phyloP scores from a whole-genome alignment of 2,329 filamentous ascomycete genomes.

The Cadophora sp. region DNA sequence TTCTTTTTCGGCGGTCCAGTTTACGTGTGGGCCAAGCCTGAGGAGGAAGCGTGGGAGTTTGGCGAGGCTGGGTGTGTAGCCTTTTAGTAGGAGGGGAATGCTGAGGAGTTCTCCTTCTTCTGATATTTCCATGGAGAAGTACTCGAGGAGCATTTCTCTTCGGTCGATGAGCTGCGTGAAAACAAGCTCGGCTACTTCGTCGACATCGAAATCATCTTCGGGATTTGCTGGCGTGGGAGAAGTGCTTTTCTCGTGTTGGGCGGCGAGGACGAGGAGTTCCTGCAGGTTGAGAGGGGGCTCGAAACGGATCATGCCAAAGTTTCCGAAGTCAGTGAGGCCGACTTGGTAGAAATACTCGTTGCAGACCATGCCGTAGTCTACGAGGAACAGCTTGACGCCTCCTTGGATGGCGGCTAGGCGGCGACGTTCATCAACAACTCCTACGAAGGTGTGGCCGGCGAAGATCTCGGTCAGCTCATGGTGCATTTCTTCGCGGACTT shows the following conservation, averaged over 20 bases:
- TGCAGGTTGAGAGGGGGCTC: conserved; percentile 75
- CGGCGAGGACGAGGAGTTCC: conserved; percentile 75
- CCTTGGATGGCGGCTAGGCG: conserved; percentile 92
- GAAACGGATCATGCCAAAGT: conserved; percentile 87
- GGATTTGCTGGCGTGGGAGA: conserved; percentile 41
- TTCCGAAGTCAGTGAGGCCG: conserved; percentile 92
- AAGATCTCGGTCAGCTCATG: conserved; percentile 87
- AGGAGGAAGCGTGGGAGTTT: conserved; percentile 92
- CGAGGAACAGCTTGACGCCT: conserved; percentile 87
- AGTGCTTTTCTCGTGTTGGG: conserved; percentile 69
- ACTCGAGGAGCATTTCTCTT: conserved; percentile 88
- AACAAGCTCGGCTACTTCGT: conserved; percentile 70
- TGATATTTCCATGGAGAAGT: conserved; percentile 87
- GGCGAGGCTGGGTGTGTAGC: conserved; percentile 83
- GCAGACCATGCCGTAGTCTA: conserved; percentile 89
- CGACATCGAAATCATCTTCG: conserved; percentile 65
- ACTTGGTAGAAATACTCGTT: conserved; percentile 96
- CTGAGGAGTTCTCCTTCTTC: conserved; percentile 76
- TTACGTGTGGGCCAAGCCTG: conserved; percentile 83
- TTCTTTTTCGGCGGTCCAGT: conserved; percentile 83
- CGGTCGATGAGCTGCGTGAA: conserved; percentile 73
- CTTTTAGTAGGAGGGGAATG: conserved; percentile 86
- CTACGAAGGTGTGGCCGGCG: conserved; percentile 88
- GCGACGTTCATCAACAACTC: conserved; percentile 85
- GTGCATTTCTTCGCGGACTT: conserved; percentile 83